Evolutionary conservation across 1,139 yeast species (phyloP).

Genomic region (Kodamaea fungicola): DNA sequence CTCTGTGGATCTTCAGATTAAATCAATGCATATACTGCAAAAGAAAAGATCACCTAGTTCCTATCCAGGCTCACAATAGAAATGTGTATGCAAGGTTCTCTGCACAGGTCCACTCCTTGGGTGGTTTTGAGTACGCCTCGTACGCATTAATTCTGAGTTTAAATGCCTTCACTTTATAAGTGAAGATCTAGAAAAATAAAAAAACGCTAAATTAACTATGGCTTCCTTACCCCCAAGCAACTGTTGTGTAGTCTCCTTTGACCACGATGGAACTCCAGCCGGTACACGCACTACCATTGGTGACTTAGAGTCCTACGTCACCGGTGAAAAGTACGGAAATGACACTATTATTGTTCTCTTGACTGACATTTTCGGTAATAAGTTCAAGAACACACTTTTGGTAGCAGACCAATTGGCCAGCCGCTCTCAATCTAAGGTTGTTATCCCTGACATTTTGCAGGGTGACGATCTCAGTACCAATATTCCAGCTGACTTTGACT

Average conservation of each 20-base stretch:
- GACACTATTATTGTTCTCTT: constrained; percentile 15
- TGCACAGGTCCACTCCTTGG: constrained; percentile 55
- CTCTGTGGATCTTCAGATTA: constrained; percentile 5
- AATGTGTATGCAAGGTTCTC: constrained; percentile 50
- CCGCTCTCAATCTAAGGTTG: constrained; percentile 24
- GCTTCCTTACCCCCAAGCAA: constrained; percentile 52
- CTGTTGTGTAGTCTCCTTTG: constrained; percentile 15
- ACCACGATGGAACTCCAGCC: constrained; percentile 18
- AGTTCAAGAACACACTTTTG: constrained; percentile 19
- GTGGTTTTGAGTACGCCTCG: constrained; percentile 35
- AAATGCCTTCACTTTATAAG: not conserved
- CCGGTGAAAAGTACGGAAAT: constrained; percentile 14
- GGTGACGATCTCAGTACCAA: constrained; percentile 13
- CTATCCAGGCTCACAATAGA: constrained; percentile 39
- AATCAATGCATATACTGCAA: constrained; percentile 6
- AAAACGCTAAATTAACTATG: constrained; percentile 27
- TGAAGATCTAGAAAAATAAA: not conserved
- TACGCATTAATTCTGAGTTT: too few relatives aligned
- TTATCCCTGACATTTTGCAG: constrained; percentile 20
- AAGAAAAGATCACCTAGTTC: constrained; percentile 26
- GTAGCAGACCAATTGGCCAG: constrained; percentile 17
- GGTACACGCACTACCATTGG: constrained; percentile 14
- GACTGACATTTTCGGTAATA: constrained; percentile 19
- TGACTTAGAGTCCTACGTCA: constrained; percentile 18
- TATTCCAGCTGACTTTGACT: constrained; percentile 15